phyloP scores from a whole-genome alignment of 116 monocot species.

The Dioscorea cayenensis region DNA sequence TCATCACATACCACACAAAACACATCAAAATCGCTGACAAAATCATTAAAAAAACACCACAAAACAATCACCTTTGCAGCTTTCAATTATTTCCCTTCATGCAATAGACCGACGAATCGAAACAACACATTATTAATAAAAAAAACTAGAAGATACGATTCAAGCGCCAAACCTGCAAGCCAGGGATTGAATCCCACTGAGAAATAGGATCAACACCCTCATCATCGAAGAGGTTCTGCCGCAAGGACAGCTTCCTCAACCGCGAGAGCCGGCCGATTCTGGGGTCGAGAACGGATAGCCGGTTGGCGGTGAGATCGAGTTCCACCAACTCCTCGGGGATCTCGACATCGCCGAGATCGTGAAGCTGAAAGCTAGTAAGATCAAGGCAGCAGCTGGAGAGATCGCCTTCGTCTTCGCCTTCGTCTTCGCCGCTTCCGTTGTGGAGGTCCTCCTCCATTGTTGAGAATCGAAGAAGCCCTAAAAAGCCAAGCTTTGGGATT shows the following conservation, averaged over 20 bases:
- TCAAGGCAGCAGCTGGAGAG: slow-evolving; percentile 36
- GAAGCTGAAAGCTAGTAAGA: slow-evolving; percentile 90
- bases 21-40: too few relatives aligned
- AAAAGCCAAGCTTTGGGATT: background rate
- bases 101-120: background rate
- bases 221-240: slow-evolving; percentile 91
- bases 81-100: too few relatives aligned
- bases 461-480: background rate
- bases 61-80: too few relatives aligned
- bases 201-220: slow-evolving; percentile 47
- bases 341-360: slow-evolving; percentile 68
- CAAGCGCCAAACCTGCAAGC: slow-evolving; percentile 37
- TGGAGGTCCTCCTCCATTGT: slow-evolving; percentile 9
- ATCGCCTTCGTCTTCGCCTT: slow-evolving; percentile 15
- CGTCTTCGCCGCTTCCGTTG: slow-evolving; percentile 9
- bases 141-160: background rate
- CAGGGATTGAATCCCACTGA: slow-evolving; percentile 52
- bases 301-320: slow-evolving; percentile 92
- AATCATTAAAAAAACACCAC: too few relatives aligned
- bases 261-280: slow-evolving; percentile 46
- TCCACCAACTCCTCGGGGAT: slow-evolving; percentile 63
- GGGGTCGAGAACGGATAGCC: slow-evolving; percentile 56
- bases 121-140: background rate
- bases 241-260: slow-evolving; percentile 73
- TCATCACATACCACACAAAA: too few relatives aligned